phyloP scores from a whole-genome alignment of 345 rosid species.

The Linum lewisii region DNA sequence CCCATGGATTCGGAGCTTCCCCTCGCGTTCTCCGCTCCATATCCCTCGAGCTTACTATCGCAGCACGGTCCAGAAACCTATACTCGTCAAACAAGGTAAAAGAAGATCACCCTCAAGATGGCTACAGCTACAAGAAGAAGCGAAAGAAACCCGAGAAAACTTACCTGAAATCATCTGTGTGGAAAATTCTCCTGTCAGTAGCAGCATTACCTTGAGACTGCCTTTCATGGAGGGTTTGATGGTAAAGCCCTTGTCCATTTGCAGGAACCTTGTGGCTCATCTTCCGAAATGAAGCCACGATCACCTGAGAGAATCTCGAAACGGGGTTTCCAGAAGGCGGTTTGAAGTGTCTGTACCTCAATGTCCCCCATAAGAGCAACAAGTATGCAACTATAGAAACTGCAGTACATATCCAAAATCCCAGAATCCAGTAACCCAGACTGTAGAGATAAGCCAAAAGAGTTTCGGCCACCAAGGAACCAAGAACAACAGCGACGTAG shows the following conservation, averaged over 20 bases:
- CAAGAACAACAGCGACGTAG: slow-evolving; percentile 27
- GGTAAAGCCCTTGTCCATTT: slow-evolving; percentile 12
- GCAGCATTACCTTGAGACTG: too few species aligned
- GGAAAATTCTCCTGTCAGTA: slow-evolving; percentile 14
- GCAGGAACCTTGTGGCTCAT: slow-evolving; percentile 15
- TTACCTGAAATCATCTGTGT: slow-evolving; percentile 25
- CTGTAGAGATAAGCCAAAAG: slow-evolving; percentile 25
- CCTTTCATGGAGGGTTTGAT: too few species aligned
- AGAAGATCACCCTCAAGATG: too few species aligned
- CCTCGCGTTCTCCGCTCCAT: background rate
- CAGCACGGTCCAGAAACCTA: slow-evolving; percentile 36
- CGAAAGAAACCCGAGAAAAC: too few species aligned
- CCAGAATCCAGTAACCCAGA: slow-evolving; percentile 29
- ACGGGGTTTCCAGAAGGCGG: slow-evolving; percentile 25
- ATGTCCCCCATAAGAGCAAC: slow-evolving; percentile 17
- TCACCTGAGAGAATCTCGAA: slow-evolving; percentile 23
- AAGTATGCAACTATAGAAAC: slow-evolving; percentile 15
- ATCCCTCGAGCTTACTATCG: slow-evolving; percentile 16
- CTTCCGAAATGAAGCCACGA: slow-evolving; percentile 26
- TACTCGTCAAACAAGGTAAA: too few species aligned
- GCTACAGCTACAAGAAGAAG: too few species aligned
- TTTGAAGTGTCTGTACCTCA: slow-evolving; percentile 23
- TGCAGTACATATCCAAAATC: slow-evolving; percentile 23
- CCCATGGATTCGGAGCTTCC: slow-evolving; percentile 4
- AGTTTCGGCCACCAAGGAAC: slow-evolving; percentile 32